phyloP scores from a whole-genome alignment of 306 rosid species.

The Hylodesmum podocarpum region DNA sequence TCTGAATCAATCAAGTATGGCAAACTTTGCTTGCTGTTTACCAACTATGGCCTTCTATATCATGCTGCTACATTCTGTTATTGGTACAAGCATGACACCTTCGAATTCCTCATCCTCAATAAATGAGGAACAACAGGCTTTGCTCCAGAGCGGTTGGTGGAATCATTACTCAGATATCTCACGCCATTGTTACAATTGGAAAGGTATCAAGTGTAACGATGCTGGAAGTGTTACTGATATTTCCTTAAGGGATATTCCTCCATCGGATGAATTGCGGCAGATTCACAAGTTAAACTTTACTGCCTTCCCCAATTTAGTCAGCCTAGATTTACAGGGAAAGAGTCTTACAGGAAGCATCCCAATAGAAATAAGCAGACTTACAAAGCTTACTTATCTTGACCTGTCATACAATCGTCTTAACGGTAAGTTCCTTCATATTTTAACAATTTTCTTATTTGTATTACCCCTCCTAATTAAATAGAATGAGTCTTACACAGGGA shows the following conservation, averaged over 20 bases:
- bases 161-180: not conserved
- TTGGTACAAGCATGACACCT: no score
- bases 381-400: not conserved
- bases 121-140: not conserved
- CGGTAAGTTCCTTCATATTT: not conserved
- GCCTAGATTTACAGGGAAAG: not conserved
- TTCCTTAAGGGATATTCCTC: not conserved
- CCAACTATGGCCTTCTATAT: no score
- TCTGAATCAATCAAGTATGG: no score
- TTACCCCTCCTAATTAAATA: no score
- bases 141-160: not conserved
- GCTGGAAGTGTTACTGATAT: not conserved
- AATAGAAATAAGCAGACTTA: not conserved
- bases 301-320: not conserved
- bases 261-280: not conserved
- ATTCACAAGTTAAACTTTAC: not conserved
- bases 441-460: no score
- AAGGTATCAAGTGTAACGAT: not conserved
- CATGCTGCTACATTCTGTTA: no score
- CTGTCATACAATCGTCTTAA: not conserved
- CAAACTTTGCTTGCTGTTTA: no score
- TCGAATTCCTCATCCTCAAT: not conserved
- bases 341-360: not conserved
- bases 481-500: no score
- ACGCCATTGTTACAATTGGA: not conserved